A percentile compares a stretch with the other conserved stretches of the same genome.
Conservation (phyloP, 768 basidiomycete species). For the Cystofilobasidium bisporidii region DNA sequence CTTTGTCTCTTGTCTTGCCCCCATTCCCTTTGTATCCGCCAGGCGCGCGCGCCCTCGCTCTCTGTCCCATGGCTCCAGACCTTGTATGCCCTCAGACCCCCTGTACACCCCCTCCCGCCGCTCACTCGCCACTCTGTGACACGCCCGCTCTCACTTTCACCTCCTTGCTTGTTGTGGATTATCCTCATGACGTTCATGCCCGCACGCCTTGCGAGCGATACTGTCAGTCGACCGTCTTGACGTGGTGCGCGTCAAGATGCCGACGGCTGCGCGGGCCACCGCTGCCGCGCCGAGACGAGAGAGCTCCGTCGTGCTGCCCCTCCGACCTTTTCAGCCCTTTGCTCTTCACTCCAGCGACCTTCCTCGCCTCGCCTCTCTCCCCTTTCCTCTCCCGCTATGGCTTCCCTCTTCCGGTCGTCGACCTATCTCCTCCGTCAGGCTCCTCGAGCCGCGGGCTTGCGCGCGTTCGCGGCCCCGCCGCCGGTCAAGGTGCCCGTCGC, state of each 20-base stretch:
- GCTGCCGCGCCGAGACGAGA: too few relatives aligned
- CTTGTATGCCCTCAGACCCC: slow-evolving; percentile 6
- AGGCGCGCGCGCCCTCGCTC: too few relatives aligned
- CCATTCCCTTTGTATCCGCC: not conserved
- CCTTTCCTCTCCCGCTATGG: not conserved
- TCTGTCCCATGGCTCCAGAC: not conserved
- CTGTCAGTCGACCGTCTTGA: too few relatives aligned
- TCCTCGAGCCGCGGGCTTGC: not conserved
- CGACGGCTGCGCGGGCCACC: too few relatives aligned
- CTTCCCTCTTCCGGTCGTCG: slow-evolving; percentile 12
- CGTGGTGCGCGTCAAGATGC: too few relatives aligned
- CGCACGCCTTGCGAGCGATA: too few relatives aligned
- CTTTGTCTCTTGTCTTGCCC: not conserved
- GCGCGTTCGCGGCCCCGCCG: slow-evolving; percentile 42
- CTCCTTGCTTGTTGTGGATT: too few relatives aligned
- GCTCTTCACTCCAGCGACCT: not conserved
- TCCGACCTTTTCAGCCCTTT: not conserved
- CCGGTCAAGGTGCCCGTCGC: slow-evolving; percentile 60
- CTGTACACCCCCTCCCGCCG: too few relatives aligned
- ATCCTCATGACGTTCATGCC: too few relatives aligned
- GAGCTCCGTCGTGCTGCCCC: too few relatives aligned
- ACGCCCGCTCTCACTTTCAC: too few relatives aligned
- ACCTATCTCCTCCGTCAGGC: not conserved
- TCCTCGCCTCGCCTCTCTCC: not conserved
- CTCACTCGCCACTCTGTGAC: too few relatives aligned